Percentiles rank a stretch among this genome's conserved stretches.
Evolutionary conservation across 352 stramenopile species (phyloP).

Genomic region (Blastocystis sp.): DNA sequence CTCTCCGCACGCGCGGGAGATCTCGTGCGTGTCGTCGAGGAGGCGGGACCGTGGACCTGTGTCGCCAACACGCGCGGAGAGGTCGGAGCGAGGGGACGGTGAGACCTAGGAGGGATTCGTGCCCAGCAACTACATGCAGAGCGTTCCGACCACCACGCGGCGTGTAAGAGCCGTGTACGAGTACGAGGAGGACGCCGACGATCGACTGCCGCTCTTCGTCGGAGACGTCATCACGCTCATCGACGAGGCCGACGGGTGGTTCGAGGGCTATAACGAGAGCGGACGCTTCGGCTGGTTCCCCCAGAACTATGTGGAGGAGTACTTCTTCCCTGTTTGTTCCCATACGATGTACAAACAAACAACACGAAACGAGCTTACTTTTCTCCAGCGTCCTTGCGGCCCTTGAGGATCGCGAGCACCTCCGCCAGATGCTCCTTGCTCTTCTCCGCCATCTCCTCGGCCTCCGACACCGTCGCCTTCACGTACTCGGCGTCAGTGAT

Average conservation of each 20-base stretch:
- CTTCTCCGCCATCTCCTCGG: slow-evolving; percentile 58
- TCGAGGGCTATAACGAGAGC: background rate
- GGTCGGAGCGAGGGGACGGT: background rate
- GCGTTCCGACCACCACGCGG: background rate
- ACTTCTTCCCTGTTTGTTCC: no score
- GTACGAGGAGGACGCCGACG: background rate
- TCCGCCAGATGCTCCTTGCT: slow-evolving; percentile 46
- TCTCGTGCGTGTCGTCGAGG: background rate
- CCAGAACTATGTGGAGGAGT: background rate
- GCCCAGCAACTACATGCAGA: background rate
- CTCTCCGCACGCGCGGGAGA: background rate
- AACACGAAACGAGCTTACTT: background rate
- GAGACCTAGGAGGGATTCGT: background rate
- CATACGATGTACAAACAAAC: background rate
- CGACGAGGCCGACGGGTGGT: background rate
- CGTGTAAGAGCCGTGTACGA: background rate
- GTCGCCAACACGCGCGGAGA: background rate
- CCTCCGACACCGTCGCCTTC: slow-evolving; percentile 23
- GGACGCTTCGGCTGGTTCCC: background rate
- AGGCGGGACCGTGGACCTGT: background rate
- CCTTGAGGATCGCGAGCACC: slow-evolving; percentile 57
- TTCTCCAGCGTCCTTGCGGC: slow-evolving; percentile 20
- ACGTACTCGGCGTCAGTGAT: slow-evolving; percentile 58
- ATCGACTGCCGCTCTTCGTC: background rate
- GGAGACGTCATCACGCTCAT: background rate